Conservation (phyloP, 805 yeast genomes). For the Teunomyces atbi region DNA sequence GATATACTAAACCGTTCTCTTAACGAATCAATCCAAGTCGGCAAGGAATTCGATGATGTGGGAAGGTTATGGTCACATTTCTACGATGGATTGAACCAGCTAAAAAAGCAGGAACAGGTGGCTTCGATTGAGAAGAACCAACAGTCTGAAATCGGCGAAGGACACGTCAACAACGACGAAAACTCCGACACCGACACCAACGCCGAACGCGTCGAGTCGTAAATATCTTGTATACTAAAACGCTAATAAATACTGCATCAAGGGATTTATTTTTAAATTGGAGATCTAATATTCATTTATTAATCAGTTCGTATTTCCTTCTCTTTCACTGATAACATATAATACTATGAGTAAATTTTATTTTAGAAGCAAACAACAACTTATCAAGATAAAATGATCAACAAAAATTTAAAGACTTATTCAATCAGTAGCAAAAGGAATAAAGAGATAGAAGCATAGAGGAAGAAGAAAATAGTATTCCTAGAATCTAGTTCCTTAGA, state of each 20-base stretch:
- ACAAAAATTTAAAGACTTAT: conserved; percentile 4
- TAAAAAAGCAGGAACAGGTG: not conserved
- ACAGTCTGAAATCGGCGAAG: not conserved
- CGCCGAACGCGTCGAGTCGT: not conserved
- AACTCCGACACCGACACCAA: not conserved
- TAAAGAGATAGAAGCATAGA: conserved; percentile 3
- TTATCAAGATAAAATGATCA: conserved; percentile 3
- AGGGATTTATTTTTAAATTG: not conserved
- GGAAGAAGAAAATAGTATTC: conserved; percentile 4
- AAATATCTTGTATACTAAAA: not conserved
- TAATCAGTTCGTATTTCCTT: not conserved
- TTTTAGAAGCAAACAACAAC: conserved; percentile 3
- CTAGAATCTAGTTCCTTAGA: conserved; percentile 46
- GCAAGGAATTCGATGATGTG: conserved; percentile 72
- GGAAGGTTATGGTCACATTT: conserved; percentile 69
- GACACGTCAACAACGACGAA: not conserved
- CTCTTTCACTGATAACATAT: conserved; percentile 2
- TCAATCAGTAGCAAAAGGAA: conserved; percentile 4
- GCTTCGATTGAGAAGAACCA: not conserved
- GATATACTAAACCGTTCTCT: conserved; percentile 66
- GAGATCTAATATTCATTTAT: not conserved
- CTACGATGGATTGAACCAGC: conserved; percentile 41
- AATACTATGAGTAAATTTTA: not conserved
- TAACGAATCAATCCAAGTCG: conserved; percentile 67
- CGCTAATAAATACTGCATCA: not conserved